Base-by-base conservation (phyloP, 345 rosid genomes). In the Citrus sp. region DNA sequence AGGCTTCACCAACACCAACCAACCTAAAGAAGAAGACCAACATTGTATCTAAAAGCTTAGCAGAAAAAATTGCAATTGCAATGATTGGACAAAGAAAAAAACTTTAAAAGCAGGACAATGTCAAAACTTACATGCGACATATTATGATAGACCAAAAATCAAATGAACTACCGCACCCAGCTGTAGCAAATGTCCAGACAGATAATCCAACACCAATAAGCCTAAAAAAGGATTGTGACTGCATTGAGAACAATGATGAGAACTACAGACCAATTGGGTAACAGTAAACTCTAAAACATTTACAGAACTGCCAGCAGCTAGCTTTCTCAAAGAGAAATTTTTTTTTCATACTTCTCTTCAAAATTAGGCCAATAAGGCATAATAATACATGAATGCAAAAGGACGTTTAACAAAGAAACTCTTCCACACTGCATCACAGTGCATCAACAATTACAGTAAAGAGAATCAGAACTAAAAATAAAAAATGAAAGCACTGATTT, bases 1-100 rank as follows among this genome's bases (percentile, higher is more conserved):
- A 96, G 77, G 99, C 99, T 77, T 96, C 98, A 67, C 99, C 99
- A 87, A 96, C 95, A 77, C 99, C 99, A 77, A 96, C 98, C 72
- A 92, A 61, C 99, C 99, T 94, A 84, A 56, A 46, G 70, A 72
- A 75, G 32, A 74, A 32, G n/a, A 69, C 22, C 62, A 70, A 42
- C 27, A 75, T 21, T 22, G 56, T 38, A 66, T 42, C 35, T 19
- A 24, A 61, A n/a, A 10, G 24, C 10, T 19, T 62, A 70, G 30
- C 62, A 68, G 25, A 76, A 35, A 34, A 79, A 67, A 66, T 49
- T 58, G 12, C 71, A 40, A 62, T 42, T 63, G 22, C 38, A 67
- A 63, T 49, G 46, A 42, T 18, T 46, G 46, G 34, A 75, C 54
- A 46, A 69, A 67, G 8, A n/a, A 73, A 73, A 7, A 73, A 8